These are phyloP conservation scores for Chrysosporium keratinophilum DNA, from an alignment of 2,329 filamentous ascomycete species.

Conservation along the genomic window DNA sequence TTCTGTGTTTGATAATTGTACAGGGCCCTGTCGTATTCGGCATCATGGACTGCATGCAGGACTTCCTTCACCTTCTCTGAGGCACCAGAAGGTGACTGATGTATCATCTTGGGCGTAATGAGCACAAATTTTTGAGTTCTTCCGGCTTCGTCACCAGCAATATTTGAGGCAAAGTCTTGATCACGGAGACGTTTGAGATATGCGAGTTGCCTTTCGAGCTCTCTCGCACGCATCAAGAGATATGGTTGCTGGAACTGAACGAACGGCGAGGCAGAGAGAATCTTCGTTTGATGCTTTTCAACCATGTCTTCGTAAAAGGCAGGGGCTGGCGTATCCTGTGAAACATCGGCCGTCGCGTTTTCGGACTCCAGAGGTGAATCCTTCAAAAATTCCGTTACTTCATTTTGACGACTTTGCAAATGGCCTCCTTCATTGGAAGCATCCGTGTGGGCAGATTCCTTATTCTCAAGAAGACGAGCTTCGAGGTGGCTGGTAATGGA, in stretches of 20 bases:
- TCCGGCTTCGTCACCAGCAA: conserved; percentile 49
- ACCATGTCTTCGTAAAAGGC: conserved; percentile 95
- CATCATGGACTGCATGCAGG: conserved; percentile 86
- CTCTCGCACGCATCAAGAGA: conserved; percentile 78
- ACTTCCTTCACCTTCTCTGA: conserved; percentile 86
- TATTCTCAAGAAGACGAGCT: neutral
- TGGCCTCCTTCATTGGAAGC: neutral
- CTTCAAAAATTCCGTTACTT: neutral
- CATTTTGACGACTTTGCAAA: neutral
- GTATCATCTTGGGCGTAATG: conserved; percentile 92
- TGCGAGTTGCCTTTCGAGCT: conserved; percentile 74
- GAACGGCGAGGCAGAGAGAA: conserved; percentile 89
- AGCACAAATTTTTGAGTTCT: conserved; percentile 70
- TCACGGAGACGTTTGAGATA: conserved; percentile 76
- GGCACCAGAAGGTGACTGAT: conserved; percentile 66
- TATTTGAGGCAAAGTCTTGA: conserved; percentile 41
- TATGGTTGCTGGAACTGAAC: conserved; percentile 93
- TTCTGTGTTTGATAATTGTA: conserved; percentile 93
- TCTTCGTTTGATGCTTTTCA: conserved; percentile 81
- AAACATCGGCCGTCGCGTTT: conserved; percentile 42
- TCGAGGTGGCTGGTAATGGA: neutral
- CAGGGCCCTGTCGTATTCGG: conserved; percentile 89
- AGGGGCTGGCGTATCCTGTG: conserved; percentile 71
- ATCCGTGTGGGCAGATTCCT: neutral
- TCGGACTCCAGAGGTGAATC: conserved; percentile 12